Conservation (phyloP, 2,329 filamentous ascomycete genomes). For the Thelonectria rubi region DNA sequence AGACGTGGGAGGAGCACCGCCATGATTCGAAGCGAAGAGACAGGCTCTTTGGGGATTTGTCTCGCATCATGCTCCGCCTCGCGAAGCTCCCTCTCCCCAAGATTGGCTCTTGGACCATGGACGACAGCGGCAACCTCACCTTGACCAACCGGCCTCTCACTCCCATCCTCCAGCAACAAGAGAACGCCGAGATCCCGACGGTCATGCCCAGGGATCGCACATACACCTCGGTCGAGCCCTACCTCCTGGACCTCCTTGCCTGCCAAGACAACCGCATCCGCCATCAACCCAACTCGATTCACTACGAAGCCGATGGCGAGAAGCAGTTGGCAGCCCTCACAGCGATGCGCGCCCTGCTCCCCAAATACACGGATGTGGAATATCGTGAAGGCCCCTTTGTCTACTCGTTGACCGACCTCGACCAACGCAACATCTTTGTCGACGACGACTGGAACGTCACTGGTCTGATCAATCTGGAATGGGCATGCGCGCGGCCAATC, state of each 20-base stretch:
- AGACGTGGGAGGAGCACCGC: constrained; percentile 29
- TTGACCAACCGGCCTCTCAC: constrained; percentile 50
- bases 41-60: constrained; percentile 43
- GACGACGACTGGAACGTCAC: constrained; percentile 48
- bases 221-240: constrained; percentile 45
- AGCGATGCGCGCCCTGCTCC: constrained; percentile 43
- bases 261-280: constrained; percentile 49
- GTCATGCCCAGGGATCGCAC: constrained; percentile 47
- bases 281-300: constrained; percentile 49
- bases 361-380: constrained; percentile 32
- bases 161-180: constrained; percentile 44
- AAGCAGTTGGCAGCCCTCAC: constrained; percentile 44
- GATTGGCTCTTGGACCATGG: constrained; percentile 42
- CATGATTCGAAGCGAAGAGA: constrained; percentile 18
- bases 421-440: constrained; percentile 51
- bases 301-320: constrained; percentile 41
- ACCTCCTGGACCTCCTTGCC: constrained; percentile 45
- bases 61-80: constrained; percentile 41
- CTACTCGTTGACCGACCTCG: constrained; percentile 50
- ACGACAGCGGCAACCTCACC: constrained; percentile 41
- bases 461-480: constrained; percentile 48
- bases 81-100: constrained; percentile 41
- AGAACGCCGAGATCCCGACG: constrained; percentile 48
- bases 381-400: constrained; percentile 46
- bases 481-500: constrained; percentile 41